phyloP scores from a whole-genome alignment of 73 alveolate genomes.

The Blepharisma japonicum region DNA sequence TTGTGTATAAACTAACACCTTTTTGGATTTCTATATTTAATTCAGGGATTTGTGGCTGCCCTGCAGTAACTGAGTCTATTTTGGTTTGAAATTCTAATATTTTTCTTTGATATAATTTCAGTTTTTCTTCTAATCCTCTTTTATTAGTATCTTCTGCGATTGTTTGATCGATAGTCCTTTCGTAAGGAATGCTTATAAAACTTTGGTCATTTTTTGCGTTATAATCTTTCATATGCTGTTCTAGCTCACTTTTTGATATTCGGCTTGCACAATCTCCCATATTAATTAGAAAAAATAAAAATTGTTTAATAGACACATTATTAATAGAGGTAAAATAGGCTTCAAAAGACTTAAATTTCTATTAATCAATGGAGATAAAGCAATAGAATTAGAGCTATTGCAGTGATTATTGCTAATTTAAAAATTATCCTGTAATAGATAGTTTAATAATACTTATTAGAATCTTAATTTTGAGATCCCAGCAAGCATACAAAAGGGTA shows the following conservation, averaged over 20 bases:
- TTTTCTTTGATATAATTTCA: background rate
- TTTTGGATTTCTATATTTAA: conserved; percentile 1
- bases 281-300: background rate
- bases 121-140: background rate
- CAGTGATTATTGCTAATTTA: too few species aligned
- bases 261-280: background rate
- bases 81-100: background rate
- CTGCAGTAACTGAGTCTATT: background rate
- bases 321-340: too few species aligned
- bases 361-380: too few species aligned
- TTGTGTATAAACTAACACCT: background rate
- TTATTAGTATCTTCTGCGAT: background rate
- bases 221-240: background rate
- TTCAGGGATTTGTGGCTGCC: background rate
- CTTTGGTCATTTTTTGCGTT: background rate
- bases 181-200: background rate
- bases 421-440: too few species aligned
- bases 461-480: too few species aligned
- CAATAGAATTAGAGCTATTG: too few species aligned
- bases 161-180: background rate
- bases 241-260: background rate
- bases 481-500: too few species aligned
- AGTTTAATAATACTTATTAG: too few species aligned
- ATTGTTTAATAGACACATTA: background rate
- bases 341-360: too few species aligned